Conservation (phyloP, 169 alveolate species). For the Fabrea salina region DNA sequence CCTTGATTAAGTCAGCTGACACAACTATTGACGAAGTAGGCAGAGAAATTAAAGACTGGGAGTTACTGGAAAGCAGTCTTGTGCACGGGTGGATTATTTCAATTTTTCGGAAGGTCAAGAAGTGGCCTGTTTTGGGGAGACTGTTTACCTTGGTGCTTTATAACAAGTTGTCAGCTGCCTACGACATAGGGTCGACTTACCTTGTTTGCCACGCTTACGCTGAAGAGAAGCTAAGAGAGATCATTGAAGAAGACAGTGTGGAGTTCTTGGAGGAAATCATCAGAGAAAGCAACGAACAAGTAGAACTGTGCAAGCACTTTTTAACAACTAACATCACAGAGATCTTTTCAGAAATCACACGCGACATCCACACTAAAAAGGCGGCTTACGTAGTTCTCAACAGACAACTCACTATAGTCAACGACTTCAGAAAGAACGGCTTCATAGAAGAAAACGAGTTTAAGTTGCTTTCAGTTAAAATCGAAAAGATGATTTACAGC, state of each 20-base stretch:
- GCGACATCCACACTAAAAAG: neutral
- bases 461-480: too few relatives aligned
- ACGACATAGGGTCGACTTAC: neutral
- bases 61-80: neutral
- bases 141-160: neutral
- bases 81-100: neutral
- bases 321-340: neutral
- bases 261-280: neutral
- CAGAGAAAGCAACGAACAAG: neutral
- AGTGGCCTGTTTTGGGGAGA: neutral
- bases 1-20: neutral
- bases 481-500: too few relatives aligned
- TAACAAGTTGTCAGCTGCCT: neutral
- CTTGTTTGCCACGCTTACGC: neutral
- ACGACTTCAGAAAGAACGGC: too few relatives aligned
- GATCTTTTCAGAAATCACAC: neutral
- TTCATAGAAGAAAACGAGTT: too few relatives aligned
- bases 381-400: conserved; percentile 31
- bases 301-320: neutral
- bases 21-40: neutral
- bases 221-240: neutral
- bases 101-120: neutral
- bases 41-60: neutral
- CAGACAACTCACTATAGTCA: too few relatives aligned
- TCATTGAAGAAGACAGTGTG: neutral